These are phyloP conservation scores for Alternaria arbusti DNA, from an alignment of 2,329 filamentous ascomycete genomes.

Conservation along the genomic window DNA sequence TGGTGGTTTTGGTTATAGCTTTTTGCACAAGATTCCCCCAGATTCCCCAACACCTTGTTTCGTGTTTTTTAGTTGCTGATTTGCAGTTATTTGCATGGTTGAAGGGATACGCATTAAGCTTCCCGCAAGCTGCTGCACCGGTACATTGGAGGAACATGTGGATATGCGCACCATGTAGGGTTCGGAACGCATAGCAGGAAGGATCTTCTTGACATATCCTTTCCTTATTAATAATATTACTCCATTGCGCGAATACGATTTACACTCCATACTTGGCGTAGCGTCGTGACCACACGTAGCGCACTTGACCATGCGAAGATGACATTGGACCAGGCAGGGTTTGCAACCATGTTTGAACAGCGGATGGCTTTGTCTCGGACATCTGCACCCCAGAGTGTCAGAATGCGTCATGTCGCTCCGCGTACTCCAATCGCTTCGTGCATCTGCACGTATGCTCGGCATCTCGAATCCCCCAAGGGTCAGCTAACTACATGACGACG, in stretches of 20 bases:
- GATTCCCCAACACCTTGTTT: constrained; percentile 20
- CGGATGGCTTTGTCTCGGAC: constrained; percentile 7
- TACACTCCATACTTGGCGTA: not conserved
- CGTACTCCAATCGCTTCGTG: constrained; percentile 1
- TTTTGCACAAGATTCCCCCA: constrained; percentile 41
- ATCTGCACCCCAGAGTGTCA: constrained; percentile 20
- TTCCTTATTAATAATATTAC: constrained; percentile 40
- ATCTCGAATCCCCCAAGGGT: constrained; percentile 3
- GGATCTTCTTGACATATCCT: constrained; percentile 16
- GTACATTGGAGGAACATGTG: constrained; percentile 11
- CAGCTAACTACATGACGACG: not conserved
- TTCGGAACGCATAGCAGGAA: constrained; percentile 20
- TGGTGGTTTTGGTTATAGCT: constrained; percentile 24
- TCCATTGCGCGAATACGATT: constrained; percentile 11
- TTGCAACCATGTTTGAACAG: constrained; percentile 3
- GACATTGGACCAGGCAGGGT: not conserved
- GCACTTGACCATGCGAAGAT: not conserved
- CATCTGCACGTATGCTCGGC: constrained; percentile 5
- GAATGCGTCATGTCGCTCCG: not conserved
- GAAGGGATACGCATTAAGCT: constrained; percentile 17
- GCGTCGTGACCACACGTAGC: not conserved
- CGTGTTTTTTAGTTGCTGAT: constrained; percentile 12
- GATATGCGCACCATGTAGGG: constrained; percentile 11
- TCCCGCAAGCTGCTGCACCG: constrained; percentile 7
- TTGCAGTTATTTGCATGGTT: constrained; percentile 24